These are phyloP conservation scores for Boletus insuetus DNA, from an alignment of 768 basidiomycete genomes.

Conservation along the genomic window DNA sequence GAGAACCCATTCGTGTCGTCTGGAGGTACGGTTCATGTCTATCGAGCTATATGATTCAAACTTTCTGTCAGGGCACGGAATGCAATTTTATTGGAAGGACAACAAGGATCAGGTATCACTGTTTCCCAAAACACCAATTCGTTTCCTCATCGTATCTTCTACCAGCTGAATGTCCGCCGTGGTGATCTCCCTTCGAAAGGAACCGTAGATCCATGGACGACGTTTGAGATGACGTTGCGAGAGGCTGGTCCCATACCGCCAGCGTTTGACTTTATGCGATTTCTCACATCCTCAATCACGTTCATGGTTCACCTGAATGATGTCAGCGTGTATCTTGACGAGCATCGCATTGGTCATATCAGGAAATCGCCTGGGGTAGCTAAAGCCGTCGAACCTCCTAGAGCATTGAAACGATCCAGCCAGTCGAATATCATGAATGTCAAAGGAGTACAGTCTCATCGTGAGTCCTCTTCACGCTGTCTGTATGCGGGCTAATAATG, in stretches of 20 bases:
- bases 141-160: conserved; percentile 4
- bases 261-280: conserved; percentile 84
- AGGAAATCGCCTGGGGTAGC: conserved; percentile 59
- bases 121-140: neutral
- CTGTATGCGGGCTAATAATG: neutral
- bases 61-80: conserved; percentile 65
- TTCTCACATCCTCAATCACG: conserved; percentile 87
- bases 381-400: conserved; percentile 50
- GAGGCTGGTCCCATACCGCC: conserved; percentile 78
- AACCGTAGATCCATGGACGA: conserved; percentile 60
- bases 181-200: conserved; percentile 53
- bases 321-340: conserved; percentile 82
- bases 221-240: conserved; percentile 85
- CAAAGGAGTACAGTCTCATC: conserved; percentile 56
- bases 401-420: conserved; percentile 54
- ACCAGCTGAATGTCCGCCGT: conserved; percentile 76
- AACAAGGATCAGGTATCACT: conserved; percentile 76
- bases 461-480: conserved; percentile 39
- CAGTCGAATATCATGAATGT: conserved; percentile 66
- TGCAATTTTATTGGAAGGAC: conserved; percentile 96
- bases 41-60: neutral
- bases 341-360: conserved; percentile 64
- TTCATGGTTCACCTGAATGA: conserved; percentile 82
- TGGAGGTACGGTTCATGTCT: conserved; percentile 48
- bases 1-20: conserved; percentile 83